Base-by-base conservation (phyloP, 1,139 yeast genomes). In the Hyphopichia pseudoburtonii region DNA sequence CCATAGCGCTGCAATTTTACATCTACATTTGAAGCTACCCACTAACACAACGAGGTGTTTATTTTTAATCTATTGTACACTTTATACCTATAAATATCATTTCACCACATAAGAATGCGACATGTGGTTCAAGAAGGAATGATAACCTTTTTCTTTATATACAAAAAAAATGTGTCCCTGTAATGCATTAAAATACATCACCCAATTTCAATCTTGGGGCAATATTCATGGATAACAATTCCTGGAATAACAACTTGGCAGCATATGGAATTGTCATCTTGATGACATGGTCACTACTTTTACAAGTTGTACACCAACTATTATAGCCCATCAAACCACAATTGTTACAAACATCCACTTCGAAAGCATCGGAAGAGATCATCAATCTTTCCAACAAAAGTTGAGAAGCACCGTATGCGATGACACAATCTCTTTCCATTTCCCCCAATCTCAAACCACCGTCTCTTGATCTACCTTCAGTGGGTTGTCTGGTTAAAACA, bases 351-450 rank as follows among this genome's bases (percentile, higher is more conserved):
- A 92, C 82, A 57, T 92, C 97, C 28, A 92, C 97, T 52, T 94
- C 97, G 59, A 92, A 92, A 0, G 97, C 97, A 70, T 92, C 99
- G 0, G 97, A 90, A 29, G 96, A 87, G 39, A 92, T 69, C 99
- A 92, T 94, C 53, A 92, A 76, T 64, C 99, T 82, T 64, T 92
- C 99, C 67, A 90, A 88, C 67, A 92, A 77, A 73, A 92, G 92
- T 7, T 97, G 95, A 2, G 98, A 97, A 2, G 97, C 97, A 62
- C 98, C 98, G 63, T 92, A 97, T 4, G 98, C 98, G 75, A 92
- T 92, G 96, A 94, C 92, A 85, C 98, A 92, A 75, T 94, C 98
- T 74, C 98, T 88, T 69, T 92, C 99, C 99, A 92, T 92, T 70
- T 92, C 99, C 60, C 99, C 99, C 78, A 92, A 94, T 68, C 99